Percentiles rank a stretch among this genome's conserved stretches.
These are phyloP conservation scores for Lactuca saligna DNA, from an alignment of 129 eudicot species.

Conservation along the genomic window DNA sequence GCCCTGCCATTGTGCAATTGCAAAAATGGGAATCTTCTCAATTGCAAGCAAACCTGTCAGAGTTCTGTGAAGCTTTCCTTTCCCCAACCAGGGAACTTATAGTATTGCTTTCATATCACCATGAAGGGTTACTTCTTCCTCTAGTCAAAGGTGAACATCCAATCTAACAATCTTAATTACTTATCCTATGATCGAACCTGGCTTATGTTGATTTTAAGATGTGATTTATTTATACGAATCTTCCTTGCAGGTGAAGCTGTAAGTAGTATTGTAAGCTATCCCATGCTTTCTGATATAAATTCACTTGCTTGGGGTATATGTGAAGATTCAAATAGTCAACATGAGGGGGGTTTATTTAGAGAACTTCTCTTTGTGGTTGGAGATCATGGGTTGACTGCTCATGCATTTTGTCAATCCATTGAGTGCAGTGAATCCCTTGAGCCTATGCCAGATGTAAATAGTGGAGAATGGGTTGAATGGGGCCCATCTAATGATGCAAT, in stretches of 20 bases:
- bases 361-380: constrained; percentile 86
- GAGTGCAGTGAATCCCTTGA: constrained; percentile 32
- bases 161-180: constrained; percentile 15
- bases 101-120: constrained; percentile 60
- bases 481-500: constrained; percentile 53
- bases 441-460: constrained; percentile 37
- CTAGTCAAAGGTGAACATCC: constrained; percentile 56
- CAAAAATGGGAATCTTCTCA: constrained; percentile 79
- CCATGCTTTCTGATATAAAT: constrained; percentile 59
- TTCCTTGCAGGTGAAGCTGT: constrained; percentile 43
- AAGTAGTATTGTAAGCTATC: constrained; percentile 32
- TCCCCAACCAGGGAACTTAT: constrained; percentile 72
- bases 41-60: constrained; percentile 46
- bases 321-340: constrained; percentile 60
- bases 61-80: constrained; percentile 80
- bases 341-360: constrained; percentile 47
- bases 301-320: constrained; percentile 89
- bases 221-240: constrained; percentile 4
- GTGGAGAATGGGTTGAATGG: constrained; percentile 85
- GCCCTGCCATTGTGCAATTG: constrained; percentile 71
- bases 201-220: constrained; percentile 8
- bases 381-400: constrained; percentile 67
- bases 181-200: background rate
- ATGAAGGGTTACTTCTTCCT: constrained; percentile 77
- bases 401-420: constrained; percentile 57